Base-by-base conservation (phyloP, 768 basidiomycete species). In the Dentipellis fragilis region DNA sequence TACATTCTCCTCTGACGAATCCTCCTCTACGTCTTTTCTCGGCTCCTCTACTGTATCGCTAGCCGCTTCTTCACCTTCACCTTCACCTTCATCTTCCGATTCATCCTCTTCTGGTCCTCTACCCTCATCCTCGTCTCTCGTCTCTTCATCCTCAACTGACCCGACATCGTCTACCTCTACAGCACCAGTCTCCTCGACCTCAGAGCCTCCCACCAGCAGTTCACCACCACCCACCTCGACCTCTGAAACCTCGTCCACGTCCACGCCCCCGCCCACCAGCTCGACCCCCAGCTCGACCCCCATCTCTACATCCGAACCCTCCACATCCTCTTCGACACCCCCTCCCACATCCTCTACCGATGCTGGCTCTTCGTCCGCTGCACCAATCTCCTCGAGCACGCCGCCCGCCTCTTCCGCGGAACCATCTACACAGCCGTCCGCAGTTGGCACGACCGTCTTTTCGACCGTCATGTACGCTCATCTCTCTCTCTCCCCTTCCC, bases 31-130 rank as follows among this genome's bases (percentile, higher is more conserved):
- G 14, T 46, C 55, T 34, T n/a, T 29, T 53, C 12, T 19, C 59
- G 34, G 6, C 29, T 52, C 58, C 36, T 23, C 59, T 3, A 36
- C 59, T 36, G 51, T 49, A 22, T 50, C 62, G 8, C 29, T 29
- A 29, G 39, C 57, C 35, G 23, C 29, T 38, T 48, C 56, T 8
- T 46, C 42, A 12, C 29, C 52, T 16, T 49, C 54, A 0, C 45
- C 58, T n/a, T 39, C 47, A 29, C 22, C 59, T 10, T 29, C 56
- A 22, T 19, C 29, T 52, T 19, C 51, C 1, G 37, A 54, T 39
- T 40, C 54, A 4, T 56, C 58, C 8, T 22, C 51, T 21, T 37
- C 58, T 21, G 23, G 38, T 42, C 29, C 55, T 40, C 49, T 48
- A 37, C 22, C 1, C 34, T 2, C 23, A n/a, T 42, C 52, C 1